Percentiles rank a stretch among this genome's conserved stretches.
Evolutionary conservation across 495 filamentous ascomycete genomes (phyloP).

Genomic region (Hypoxylon cercidicola): DNA sequence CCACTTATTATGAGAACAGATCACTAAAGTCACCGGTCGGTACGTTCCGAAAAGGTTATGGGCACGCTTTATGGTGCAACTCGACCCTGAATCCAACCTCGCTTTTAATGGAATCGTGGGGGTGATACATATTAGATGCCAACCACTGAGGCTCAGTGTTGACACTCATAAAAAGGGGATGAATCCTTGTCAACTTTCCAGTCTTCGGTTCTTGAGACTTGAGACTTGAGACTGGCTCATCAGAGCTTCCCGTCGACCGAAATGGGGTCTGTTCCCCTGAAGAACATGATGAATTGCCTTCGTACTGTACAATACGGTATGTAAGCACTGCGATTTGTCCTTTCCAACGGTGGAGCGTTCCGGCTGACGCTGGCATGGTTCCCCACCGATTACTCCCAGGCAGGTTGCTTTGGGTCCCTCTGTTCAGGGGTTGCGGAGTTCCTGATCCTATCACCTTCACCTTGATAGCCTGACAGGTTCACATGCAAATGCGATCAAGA

Average conservation of each 20-base stretch:
- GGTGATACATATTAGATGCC: too few species aligned
- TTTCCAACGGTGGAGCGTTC: slow-evolving; percentile 33
- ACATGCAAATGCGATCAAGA: slow-evolving; percentile 34
- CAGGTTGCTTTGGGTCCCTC: slow-evolving; percentile 24
- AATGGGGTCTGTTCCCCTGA: slow-evolving; percentile 20
- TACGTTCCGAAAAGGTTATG: slow-evolving; percentile 13
- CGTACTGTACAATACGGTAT: neutral
- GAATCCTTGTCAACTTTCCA: slow-evolving; percentile 6
- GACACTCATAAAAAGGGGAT: slow-evolving; percentile 2
- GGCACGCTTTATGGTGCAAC: slow-evolving; percentile 2
- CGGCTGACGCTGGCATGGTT: slow-evolving; percentile 32
- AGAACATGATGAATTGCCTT: neutral
- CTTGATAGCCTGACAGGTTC: slow-evolving; percentile 23
- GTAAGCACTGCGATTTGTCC: slow-evolving; percentile 7
- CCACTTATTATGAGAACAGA: too few species aligned
- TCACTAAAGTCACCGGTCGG: slow-evolving; percentile 2
- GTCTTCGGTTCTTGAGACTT: slow-evolving; percentile 1
- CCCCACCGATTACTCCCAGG: slow-evolving; percentile 31
- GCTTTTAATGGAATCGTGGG: neutral
- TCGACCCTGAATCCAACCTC: slow-evolving; percentile 18
- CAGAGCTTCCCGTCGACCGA: slow-evolving; percentile 12
- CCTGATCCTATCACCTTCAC: slow-evolving; percentile 33
- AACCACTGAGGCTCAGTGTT: slow-evolving; percentile 28
- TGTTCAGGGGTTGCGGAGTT: slow-evolving; percentile 32
- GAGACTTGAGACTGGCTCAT: neutral